Evolutionary conservation across 352 stramenopile species (phyloP).

Genomic region (Phytophthora foliorum): DNA sequence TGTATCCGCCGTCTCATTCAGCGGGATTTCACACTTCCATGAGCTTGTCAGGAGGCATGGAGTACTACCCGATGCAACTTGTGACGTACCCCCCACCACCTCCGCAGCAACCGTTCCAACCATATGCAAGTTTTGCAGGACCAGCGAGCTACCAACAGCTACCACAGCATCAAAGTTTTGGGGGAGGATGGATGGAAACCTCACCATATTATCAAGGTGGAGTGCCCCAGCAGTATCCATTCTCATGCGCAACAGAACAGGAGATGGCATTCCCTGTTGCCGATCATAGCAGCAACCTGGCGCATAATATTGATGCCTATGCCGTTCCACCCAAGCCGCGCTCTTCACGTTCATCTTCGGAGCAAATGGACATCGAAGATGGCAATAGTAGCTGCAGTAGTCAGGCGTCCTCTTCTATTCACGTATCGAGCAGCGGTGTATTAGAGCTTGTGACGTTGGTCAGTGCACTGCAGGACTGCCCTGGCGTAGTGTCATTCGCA

Average conservation of each 20-base stretch:
- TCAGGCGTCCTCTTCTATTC: conserved; percentile 40
- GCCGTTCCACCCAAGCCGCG: conserved; percentile 22
- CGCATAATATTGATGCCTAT: background rate
- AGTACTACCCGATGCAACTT: conserved; percentile 45
- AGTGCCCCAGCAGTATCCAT: conserved; percentile 32
- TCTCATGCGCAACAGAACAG: conserved; percentile 32
- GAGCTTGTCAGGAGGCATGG: conserved; percentile 19
- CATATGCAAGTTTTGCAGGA: conserved; percentile 28
- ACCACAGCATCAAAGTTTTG: conserved; percentile 37
- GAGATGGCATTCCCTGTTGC: conserved; percentile 32
- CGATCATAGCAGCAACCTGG: conserved; percentile 12
- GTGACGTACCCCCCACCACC: conserved; percentile 36
- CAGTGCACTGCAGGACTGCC: conserved; percentile 56
- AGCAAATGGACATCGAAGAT: conserved; percentile 37
- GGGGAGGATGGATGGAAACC: conserved; percentile 38
- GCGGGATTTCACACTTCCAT: conserved; percentile 22
- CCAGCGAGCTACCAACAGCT: conserved; percentile 33
- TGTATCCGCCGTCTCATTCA: conserved; percentile 18
- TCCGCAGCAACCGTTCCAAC: conserved; percentile 33
- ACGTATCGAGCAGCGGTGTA: conserved; percentile 57
- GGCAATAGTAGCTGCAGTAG: conserved; percentile 41
- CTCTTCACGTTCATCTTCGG: conserved; percentile 20
- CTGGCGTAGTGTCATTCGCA: conserved; percentile 60
- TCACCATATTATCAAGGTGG: conserved; percentile 37
- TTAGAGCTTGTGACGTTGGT: conserved; percentile 64